phyloP scores from a whole-genome alignment of 129 eudicot genomes.

The Kitagawia praeruptora region DNA sequence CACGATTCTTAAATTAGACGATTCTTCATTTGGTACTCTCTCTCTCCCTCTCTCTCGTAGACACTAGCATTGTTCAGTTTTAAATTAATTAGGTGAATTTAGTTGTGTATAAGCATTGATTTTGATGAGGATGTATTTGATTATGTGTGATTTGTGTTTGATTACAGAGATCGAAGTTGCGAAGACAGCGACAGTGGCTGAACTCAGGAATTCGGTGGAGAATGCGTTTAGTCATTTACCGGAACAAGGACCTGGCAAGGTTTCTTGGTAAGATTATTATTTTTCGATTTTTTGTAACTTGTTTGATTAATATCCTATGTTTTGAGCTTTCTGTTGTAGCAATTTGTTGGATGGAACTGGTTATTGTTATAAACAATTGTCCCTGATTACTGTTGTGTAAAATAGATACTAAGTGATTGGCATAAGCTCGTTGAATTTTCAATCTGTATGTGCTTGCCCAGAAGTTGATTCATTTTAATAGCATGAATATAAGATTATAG shows the following conservation, averaged over 20 bases:
- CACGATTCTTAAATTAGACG: conserved; percentile 67
- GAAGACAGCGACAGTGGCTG: conserved; percentile 58
- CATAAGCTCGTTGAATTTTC: not conserved
- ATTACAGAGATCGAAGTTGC: conserved; percentile 52
- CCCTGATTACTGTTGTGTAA: not conserved
- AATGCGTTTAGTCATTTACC: conserved; percentile 59
- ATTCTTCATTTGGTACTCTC: conserved; percentile 55
- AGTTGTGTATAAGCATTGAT: too few species aligned
- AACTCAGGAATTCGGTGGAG: conserved; percentile 72
- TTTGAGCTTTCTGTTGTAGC: not conserved
- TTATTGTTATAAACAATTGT: not conserved
- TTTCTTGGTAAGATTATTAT: conserved; percentile 54
- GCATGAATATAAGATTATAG: not conserved
- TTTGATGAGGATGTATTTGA: too few species aligned
- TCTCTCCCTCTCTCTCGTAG: not conserved
- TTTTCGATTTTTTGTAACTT: not conserved
- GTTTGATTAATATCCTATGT: not conserved
- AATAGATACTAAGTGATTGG: not conserved
- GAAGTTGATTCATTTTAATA: not conserved
- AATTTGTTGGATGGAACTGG: not conserved
- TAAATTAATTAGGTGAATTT: not conserved
- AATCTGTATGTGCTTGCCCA: not conserved
- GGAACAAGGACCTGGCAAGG: conserved; percentile 43
- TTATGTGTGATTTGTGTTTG: not conserved
- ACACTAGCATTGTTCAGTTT: not conserved